Base-by-base conservation (phyloP, 148 eudicot genomes). In the Cornus controversa region DNA sequence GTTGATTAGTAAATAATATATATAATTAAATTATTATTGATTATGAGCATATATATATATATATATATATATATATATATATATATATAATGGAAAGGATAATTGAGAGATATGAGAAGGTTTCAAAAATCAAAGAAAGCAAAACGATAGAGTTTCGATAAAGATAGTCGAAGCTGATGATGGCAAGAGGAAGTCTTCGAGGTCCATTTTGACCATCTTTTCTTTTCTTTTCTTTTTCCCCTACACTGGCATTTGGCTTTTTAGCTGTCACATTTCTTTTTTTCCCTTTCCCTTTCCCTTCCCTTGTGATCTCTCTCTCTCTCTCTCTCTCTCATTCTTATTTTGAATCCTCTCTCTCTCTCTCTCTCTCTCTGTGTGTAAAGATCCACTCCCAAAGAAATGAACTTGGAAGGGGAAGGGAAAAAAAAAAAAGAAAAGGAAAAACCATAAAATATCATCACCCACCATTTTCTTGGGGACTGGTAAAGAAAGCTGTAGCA, bases 141-240 rank as follows among this genome's bases (percentile, higher is more conserved):
- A 81, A 81, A 74, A 75, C 81, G 78, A 80, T 77, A 69, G 86
- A 80, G 80, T 88, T 86, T 91, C 91, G 90, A 91, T 91, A 91
- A 91, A 91, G 96, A 89, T 82, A 88, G 95, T 85, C 79, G 84
- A 79, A 76, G 83, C 77, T 87, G 85, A 87, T 87, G 87, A 89
- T 87, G 87, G 81, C 45, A 69, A 84, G 82, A 83, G 86, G 8
- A 80, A 84, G 86, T 85, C 89, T 89, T 88, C 91, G 88, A 89
- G 87, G 86, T 81, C 71, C 77, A 81, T 83, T 91, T 91, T 91
- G 96, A 91, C 96, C 93, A 91, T 85, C 79, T 84, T 85, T 36
- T 81, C 82, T 82, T 78, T 85, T 81, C 78, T 77, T 79, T 16
- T 50, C 57, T 50, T 50, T 50, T 83, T 81, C 80, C 70, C 72